Evolutionary conservation across 2,329 filamentous ascomycete species (phyloP).

Genomic region (Plectosphaerella plurivora): DNA sequence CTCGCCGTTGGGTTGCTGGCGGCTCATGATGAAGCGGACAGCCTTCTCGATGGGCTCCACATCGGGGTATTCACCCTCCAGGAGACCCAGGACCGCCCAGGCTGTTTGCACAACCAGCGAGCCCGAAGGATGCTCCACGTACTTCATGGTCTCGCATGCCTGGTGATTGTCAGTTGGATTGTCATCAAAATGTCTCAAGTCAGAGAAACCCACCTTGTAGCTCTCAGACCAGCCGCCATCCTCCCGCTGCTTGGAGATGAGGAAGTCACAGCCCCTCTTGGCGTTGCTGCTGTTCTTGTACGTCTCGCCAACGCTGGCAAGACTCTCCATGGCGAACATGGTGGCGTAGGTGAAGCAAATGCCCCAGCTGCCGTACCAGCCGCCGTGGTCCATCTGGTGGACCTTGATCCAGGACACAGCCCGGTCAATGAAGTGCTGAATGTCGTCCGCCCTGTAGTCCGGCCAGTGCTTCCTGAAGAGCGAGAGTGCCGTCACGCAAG

Average conservation of each 20-base stretch:
- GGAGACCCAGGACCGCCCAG: constrained; percentile 78
- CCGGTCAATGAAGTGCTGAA: constrained; percentile 64
- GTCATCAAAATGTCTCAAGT: neutral
- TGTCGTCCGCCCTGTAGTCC: constrained; percentile 71
- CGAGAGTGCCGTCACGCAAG: constrained; percentile 81
- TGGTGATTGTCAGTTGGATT: constrained; percentile 23
- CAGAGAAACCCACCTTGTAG: constrained; percentile 56
- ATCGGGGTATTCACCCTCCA: constrained; percentile 80
- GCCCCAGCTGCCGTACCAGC: constrained; percentile 97
- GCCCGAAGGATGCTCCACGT: constrained; percentile 66
- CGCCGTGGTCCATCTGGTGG: constrained; percentile 75
- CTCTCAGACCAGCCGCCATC: constrained; percentile 98
- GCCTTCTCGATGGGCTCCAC: constrained; percentile 67
- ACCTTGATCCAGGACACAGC: constrained; percentile 81
- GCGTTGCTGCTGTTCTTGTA: constrained; percentile 70
- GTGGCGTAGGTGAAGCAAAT: constrained; percentile 97
- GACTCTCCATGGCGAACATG: constrained; percentile 91
- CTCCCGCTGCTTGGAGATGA: constrained; percentile 75
- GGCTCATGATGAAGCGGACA: constrained; percentile 74
- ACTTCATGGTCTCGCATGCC: constrained; percentile 73
- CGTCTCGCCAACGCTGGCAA: constrained; percentile 76
- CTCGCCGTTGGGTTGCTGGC: constrained; percentile 85
- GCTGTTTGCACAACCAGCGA: constrained; percentile 93
- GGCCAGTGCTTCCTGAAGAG: constrained; percentile 81
- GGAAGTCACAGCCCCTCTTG: constrained; percentile 75